Percentiles rank a stretch among this genome's conserved stretches.
phyloP scores from a whole-genome alignment of 306 rosid genomes.

The Ammopiptanthus mongolicus region DNA sequence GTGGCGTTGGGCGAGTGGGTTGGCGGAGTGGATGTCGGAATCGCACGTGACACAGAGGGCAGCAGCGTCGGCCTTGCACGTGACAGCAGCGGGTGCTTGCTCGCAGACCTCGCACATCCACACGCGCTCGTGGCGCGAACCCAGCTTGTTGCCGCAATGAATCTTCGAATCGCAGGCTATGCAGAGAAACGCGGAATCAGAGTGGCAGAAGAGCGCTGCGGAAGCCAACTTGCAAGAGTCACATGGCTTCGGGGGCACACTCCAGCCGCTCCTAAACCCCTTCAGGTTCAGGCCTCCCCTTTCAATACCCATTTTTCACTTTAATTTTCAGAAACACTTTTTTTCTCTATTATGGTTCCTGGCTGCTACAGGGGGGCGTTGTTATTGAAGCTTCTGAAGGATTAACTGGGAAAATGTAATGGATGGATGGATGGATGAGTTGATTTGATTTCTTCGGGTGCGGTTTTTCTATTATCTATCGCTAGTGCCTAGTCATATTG shows the following conservation, averaged over 20 bases:
- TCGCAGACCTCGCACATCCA: conserved; percentile 98
- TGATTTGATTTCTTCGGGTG: conserved; percentile 24
- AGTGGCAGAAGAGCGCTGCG: conserved; percentile 64
- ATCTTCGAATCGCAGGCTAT: conserved; percentile 65
- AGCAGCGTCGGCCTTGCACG: conserved; percentile 96
- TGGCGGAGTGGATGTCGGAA: conserved; percentile 86
- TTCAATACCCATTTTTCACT: conserved; percentile 48
- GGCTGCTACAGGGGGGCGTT: too few relatives aligned
- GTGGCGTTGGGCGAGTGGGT: conserved; percentile 88
- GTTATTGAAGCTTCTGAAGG: not conserved
- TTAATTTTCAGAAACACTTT: too few relatives aligned
- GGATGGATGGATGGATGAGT: too few relatives aligned
- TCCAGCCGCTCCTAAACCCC: conserved; percentile 39
- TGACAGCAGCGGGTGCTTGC: conserved; percentile 88
- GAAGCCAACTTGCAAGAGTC: conserved; percentile 63
- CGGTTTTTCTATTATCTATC: conserved; percentile 36
- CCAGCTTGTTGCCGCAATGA: conserved; percentile 57
- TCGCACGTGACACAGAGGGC: conserved; percentile 90
- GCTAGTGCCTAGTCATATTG: conserved; percentile 26
- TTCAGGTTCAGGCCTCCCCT: conserved; percentile 28
- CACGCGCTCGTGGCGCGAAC: conserved; percentile 76
- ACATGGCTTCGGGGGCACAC: conserved; percentile 58
- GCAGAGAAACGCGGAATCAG: conserved; percentile 77
- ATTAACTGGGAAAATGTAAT: not conserved
- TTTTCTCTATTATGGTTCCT: too few relatives aligned